phyloP scores from a whole-genome alignment of 768 basidiomycete genomes.

The Rhodotorula toruloides region DNA sequence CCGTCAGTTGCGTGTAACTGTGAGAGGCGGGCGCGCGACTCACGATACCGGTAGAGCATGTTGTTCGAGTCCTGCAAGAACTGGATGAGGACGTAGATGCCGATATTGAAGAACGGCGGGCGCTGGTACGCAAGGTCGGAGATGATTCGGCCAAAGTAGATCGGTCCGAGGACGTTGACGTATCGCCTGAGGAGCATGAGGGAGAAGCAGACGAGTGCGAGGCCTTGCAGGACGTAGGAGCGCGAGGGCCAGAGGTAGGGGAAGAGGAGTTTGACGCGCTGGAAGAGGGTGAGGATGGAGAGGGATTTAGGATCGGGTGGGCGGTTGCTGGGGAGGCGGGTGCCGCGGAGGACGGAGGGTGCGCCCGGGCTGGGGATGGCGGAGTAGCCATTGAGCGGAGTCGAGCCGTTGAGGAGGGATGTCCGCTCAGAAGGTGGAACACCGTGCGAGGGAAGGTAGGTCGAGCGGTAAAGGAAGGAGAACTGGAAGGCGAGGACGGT shows the following conservation, averaged over 20 bases:
- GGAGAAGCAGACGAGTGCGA: constrained; percentile 63
- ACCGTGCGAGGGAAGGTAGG: constrained; percentile 15
- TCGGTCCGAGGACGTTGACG: constrained; percentile 44
- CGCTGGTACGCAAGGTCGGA: constrained; percentile 42
- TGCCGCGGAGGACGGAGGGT: constrained; percentile 14
- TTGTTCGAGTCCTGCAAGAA: constrained; percentile 32
- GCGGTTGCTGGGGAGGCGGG: constrained; percentile 45
- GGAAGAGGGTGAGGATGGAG: constrained; percentile 53
- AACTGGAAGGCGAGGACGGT: constrained; percentile 32
- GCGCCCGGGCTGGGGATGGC: neutral
- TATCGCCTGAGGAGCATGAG: constrained; percentile 69
- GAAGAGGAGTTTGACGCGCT: constrained; percentile 60
- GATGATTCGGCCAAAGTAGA: constrained; percentile 34
- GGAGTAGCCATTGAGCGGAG: neutral
- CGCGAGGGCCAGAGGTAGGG: constrained; percentile 84
- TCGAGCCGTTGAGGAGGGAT: constrained; percentile 9
- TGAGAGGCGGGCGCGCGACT: neutral
- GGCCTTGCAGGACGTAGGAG: constrained; percentile 59
- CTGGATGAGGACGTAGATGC: constrained; percentile 23
- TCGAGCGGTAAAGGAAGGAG: constrained; percentile 18
- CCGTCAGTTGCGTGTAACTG: constrained; percentile 49
- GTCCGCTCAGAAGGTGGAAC: constrained; percentile 17
- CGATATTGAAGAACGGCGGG: constrained; percentile 17
- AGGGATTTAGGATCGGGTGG: constrained; percentile 55
- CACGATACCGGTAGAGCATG: constrained; percentile 28